phyloP scores from a whole-genome alignment of 305 asterid species.

The Stenogyne calaminthoides region DNA sequence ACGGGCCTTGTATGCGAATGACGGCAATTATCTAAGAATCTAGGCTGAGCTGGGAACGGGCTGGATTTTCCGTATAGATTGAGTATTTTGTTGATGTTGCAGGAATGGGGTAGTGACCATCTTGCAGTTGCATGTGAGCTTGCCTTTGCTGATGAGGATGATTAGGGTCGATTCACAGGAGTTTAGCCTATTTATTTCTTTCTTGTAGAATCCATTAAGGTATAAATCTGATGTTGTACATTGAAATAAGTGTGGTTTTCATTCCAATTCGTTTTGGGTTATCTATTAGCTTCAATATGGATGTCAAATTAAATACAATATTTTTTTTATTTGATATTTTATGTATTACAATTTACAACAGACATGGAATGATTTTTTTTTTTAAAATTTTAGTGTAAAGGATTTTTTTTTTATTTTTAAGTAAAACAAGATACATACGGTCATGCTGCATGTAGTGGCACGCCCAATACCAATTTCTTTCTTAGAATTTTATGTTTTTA shows the following conservation, averaged over 20 bases:
- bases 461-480: too few relatives aligned
- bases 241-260: neutral
- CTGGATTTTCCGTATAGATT: neutral
- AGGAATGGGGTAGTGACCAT: slow-evolving; percentile 94
- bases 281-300: neutral
- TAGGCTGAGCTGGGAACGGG: slow-evolving; percentile 17
- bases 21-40: neutral
- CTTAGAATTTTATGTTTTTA: too few relatives aligned
- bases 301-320: neutral
- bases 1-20: neutral
- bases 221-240: slow-evolving; percentile 5
- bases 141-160: slow-evolving; percentile 50
- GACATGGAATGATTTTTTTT: too few relatives aligned
- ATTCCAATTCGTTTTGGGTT: neutral
- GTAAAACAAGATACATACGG: too few relatives aligned
- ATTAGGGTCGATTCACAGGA: neutral
- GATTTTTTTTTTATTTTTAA: too few relatives aligned
- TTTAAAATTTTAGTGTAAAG: too few relatives aligned
- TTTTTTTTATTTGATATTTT: too few relatives aligned
- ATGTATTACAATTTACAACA: too few relatives aligned
- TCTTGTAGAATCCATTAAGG: too few relatives aligned
- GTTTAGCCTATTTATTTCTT: neutral
- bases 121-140: slow-evolving; percentile 86
- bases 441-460: too few relatives aligned
- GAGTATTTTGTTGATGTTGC: slow-evolving; percentile 31